Percentiles rank a stretch among this genome's conserved stretches.
These are phyloP conservation scores for Fraxinus platypoda DNA, from an alignment of 305 asterid genomes.

Conservation along the genomic window DNA sequence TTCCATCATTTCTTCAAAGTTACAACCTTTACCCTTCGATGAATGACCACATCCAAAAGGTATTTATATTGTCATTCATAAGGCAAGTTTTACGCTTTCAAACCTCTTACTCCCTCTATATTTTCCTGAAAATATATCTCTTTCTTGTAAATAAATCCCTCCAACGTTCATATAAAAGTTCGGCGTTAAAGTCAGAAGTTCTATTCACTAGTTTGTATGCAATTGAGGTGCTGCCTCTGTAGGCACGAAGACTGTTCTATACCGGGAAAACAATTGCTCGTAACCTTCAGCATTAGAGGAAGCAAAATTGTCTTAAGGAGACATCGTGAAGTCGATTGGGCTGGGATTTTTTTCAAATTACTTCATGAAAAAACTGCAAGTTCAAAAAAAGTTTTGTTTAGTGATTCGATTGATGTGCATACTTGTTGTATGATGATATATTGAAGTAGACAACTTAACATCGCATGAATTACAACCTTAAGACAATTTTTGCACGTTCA, in stretches of 20 bases:
- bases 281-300: background rate
- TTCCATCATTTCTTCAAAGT: background rate
- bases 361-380: background rate
- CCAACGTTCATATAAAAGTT: background rate
- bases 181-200: background rate
- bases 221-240: background rate
- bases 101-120: background rate
- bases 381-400: background rate
- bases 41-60: background rate
- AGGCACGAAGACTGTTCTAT: background rate
- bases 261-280: background rate
- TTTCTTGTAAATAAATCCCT: background rate
- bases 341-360: background rate
- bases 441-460: background rate
- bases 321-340: background rate
- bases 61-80: background rate
- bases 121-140: background rate
- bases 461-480: background rate
- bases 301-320: background rate
- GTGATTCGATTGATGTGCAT: background rate
- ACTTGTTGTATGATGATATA: background rate
- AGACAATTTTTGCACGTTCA: background rate
- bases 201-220: background rate
- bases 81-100: background rate
- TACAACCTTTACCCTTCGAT: background rate